A percentile compares a stretch with the other conserved stretches of the same genome.
Evolutionary conservation across 139 green algal species (phyloP).

Genomic region (Axilococcus clingmanii): DNA sequence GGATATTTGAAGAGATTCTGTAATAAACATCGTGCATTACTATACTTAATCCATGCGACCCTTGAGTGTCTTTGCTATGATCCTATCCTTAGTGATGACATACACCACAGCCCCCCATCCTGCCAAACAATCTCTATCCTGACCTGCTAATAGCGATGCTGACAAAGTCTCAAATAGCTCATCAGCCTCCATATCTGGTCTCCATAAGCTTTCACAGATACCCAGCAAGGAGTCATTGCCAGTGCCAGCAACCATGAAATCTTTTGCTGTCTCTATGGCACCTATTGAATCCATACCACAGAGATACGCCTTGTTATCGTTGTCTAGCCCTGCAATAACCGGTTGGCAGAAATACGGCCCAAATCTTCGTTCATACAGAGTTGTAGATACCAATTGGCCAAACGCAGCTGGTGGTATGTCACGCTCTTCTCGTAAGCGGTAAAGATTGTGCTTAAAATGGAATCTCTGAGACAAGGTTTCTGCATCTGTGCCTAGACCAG

Average conservation of each 20-base stretch:
- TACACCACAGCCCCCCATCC: slow-evolving; percentile 94
- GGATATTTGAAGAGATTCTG: slow-evolving; percentile 21
- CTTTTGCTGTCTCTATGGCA: slow-evolving; percentile 82
- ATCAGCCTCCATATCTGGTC: slow-evolving; percentile 80
- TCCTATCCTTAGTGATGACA: slow-evolving; percentile 84
- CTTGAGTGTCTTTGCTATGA: slow-evolving; percentile 74
- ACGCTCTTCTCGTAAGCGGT: slow-evolving; percentile 93
- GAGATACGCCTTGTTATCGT: slow-evolving; percentile 83
- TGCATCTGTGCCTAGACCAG: slow-evolving; percentile 85
- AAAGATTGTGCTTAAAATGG: slow-evolving; percentile 94
- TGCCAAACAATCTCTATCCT: slow-evolving; percentile 87
- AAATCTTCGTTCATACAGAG: slow-evolving; percentile 88
- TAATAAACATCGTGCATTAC: slow-evolving; percentile 1
- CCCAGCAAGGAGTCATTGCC: slow-evolving; percentile 86
- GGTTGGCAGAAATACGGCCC: slow-evolving; percentile 87
- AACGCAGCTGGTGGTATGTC: slow-evolving; percentile 94
- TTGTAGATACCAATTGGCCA: slow-evolving; percentile 77
- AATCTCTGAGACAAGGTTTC: slow-evolving; percentile 82
- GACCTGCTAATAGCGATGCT: slow-evolving; percentile 83
- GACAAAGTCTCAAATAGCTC: slow-evolving; percentile 94
- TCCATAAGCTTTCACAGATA: slow-evolving; percentile 94
- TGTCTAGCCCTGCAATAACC: slow-evolving; percentile 89
- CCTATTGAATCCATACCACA: slow-evolving; percentile 94
- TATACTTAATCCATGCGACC: slow-evolving; percentile 73
- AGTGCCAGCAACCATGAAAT: slow-evolving; percentile 94